A percentile compares a stretch with the other conserved stretches of the same genome.
Evolutionary conservation across 257 asterid species (phyloP).

Genomic region (Coffea eugenioides): DNA sequence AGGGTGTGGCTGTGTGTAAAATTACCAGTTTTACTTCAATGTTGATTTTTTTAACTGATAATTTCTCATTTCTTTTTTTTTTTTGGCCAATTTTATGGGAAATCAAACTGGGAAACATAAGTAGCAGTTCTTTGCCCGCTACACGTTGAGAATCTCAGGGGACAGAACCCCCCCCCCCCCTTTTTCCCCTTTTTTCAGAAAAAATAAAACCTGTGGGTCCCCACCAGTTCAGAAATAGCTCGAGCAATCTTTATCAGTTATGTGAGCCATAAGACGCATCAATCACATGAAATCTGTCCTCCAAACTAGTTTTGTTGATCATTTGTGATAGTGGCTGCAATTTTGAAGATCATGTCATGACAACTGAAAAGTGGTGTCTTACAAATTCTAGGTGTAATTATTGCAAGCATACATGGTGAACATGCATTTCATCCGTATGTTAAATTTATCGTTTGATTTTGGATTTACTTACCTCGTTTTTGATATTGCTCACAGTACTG

Average conservation of each 20-base stretch:
- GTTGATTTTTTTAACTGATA: background rate
- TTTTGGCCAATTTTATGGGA: background rate
- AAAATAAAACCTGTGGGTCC: no score
- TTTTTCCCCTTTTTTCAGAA: background rate
- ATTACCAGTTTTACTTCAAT: background rate
- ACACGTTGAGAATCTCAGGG: background rate
- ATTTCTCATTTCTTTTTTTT: background rate
- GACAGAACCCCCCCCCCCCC: background rate
- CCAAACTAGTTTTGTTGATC: background rate
- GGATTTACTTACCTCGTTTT: background rate
- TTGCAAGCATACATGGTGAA: background rate
- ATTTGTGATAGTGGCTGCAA: background rate
- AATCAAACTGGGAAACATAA: background rate
- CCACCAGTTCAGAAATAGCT: background rate
- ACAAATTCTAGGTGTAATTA: background rate
- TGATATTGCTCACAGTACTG: slow-evolving; percentile 55
- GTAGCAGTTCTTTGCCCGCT: background rate
- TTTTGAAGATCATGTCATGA: background rate
- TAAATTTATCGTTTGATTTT: background rate
- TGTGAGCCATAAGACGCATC: background rate
- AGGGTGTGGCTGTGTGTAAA: background rate
- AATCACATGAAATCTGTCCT: background rate
- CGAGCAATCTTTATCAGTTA: background rate
- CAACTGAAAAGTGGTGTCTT: background rate
- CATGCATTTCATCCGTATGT: background rate